Percentiles rank a stretch among this genome's conserved stretches.
These are phyloP conservation scores for Solanum aculeatissimum DNA, from an alignment of 305 asterid genomes.

Conservation along the genomic window DNA sequence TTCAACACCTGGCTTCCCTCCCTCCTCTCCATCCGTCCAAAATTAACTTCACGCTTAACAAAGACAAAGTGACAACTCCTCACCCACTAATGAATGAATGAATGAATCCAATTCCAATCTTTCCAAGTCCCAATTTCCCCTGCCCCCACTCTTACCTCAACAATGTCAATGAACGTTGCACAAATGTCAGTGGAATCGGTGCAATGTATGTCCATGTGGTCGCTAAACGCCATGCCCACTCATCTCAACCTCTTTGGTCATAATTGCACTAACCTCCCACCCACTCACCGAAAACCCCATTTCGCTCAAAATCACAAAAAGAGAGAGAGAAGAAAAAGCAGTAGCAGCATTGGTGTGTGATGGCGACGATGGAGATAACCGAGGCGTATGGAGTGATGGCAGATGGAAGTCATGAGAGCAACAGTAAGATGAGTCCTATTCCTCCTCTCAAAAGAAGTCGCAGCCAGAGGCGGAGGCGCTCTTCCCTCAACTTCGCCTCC, in stretches of 20 bases:
- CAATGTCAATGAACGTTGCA: constrained; percentile 21
- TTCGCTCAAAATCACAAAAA: not conserved
- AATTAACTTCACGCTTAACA: not conserved
- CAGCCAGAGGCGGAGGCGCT: constrained; percentile 7
- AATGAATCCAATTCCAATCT: not conserved
- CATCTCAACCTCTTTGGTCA: not conserved
- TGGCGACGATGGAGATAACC: constrained; percentile 2
- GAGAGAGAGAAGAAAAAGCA: not conserved
- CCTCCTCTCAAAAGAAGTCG: constrained; percentile 1
- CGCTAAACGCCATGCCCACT: constrained; percentile 9
- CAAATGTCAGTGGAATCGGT: constrained; percentile 34
- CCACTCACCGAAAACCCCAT: not conserved
- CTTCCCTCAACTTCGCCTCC: constrained; percentile 1
- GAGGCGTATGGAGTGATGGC: constrained; percentile 4
- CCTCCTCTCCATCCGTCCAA: too few relatives aligned
- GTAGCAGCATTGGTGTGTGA: not conserved
- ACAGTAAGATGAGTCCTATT: not conserved
- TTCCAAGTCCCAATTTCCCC: not conserved
- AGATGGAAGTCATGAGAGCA: not conserved
- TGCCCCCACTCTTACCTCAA: not conserved
- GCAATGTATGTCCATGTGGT: not conserved
- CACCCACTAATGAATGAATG: not conserved
- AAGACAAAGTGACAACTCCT: not conserved
- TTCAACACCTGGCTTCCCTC: constrained; percentile 57
- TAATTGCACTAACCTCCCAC: constrained; percentile 10